Percentiles rank a stretch among this genome's conserved stretches.
phyloP scores from a whole-genome alignment of 2,329 filamentous ascomycete genomes.

The Hyphodiscus sp. region DNA sequence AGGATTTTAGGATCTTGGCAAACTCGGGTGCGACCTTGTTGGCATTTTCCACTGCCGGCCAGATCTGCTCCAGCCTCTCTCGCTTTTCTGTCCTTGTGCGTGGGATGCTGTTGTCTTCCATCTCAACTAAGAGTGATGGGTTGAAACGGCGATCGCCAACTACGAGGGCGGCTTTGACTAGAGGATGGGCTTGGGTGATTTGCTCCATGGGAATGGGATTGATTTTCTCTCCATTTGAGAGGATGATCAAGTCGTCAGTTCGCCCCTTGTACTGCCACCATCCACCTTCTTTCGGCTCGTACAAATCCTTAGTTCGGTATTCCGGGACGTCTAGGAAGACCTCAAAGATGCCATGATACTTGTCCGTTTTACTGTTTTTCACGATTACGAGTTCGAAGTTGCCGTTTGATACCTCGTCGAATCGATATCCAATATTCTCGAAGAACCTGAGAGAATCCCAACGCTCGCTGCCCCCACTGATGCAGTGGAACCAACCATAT shows the following conservation, averaged over 20 bases:
- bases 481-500: conserved; percentile 2
- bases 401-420: conserved; percentile 1
- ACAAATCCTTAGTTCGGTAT: conserved; percentile 31
- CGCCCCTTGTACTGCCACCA: conserved; percentile 32
- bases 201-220: conserved; percentile 36
- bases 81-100: conserved; percentile 1
- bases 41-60: conserved; percentile 29
- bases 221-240: conserved; percentile 39
- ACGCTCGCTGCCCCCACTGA: conserved; percentile 1
- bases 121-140: conserved; percentile 9
- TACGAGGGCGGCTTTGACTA: conserved; percentile 21
- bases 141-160: conserved; percentile 7
- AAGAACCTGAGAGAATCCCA: conserved; percentile 1
- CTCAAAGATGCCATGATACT: conserved; percentile 1
- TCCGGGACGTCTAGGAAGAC: conserved; percentile 1
- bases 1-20: conserved; percentile 24
- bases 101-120: not conserved
- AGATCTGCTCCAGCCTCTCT: conserved; percentile 23
- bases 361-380: conserved; percentile 1
- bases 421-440: not conserved
- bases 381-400: conserved; percentile 7
- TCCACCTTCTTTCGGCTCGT: conserved; percentile 28
- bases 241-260: conserved; percentile 37
- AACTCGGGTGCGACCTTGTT: conserved; percentile 27
- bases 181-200: conserved; percentile 31